phyloP scores from a whole-genome alignment of 2,329 filamentous ascomycete genomes.

The Pestalotiopsis sp. region DNA sequence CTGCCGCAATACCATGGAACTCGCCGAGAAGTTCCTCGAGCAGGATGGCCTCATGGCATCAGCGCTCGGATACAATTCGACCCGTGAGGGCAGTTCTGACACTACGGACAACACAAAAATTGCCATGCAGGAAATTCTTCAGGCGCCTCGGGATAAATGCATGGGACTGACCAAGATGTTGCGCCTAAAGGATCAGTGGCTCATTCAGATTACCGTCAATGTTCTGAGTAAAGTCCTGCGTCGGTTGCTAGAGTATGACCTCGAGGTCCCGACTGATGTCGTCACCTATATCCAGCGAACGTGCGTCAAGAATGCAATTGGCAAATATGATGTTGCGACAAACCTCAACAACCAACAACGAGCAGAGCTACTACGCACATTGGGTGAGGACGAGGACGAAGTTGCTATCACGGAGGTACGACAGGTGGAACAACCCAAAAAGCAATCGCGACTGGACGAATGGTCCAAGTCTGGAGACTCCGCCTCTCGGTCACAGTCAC shows the following conservation, averaged over 20 bases:
- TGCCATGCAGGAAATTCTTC: slow-evolving; percentile 55
- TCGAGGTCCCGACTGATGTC: slow-evolving; percentile 67
- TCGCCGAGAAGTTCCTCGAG: slow-evolving; percentile 82
- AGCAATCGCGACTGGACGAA: slow-evolving; percentile 62
- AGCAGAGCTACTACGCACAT: slow-evolving; percentile 73
- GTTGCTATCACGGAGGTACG: slow-evolving; percentile 50
- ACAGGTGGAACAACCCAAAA: slow-evolving; percentile 45
- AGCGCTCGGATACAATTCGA: slow-evolving; percentile 50
- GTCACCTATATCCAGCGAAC: slow-evolving; percentile 67
- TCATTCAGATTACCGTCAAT: slow-evolving; percentile 80
- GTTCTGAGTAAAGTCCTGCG: slow-evolving; percentile 83
- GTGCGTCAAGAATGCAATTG: slow-evolving; percentile 61
- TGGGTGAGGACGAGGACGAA: slow-evolving; percentile 59
- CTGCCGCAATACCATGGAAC: slow-evolving; percentile 92
- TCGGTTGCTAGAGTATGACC: slow-evolving; percentile 75
- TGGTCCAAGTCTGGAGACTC: slow-evolving; percentile 58
- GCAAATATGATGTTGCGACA: slow-evolving; percentile 67
- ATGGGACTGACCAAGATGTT: slow-evolving; percentile 86
- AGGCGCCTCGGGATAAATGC: slow-evolving; percentile 63
- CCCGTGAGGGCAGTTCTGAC: slow-evolving; percentile 28
- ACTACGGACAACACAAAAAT: slow-evolving; percentile 29
- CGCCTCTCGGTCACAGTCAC: slow-evolving; percentile 22
- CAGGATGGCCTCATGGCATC: slow-evolving; percentile 84
- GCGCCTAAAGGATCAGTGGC: slow-evolving; percentile 82
- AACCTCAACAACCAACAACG: slow-evolving; percentile 83